phyloP scores from a whole-genome alignment of 176 grass and related monocot genomes.

The Raddia guianensis region DNA sequence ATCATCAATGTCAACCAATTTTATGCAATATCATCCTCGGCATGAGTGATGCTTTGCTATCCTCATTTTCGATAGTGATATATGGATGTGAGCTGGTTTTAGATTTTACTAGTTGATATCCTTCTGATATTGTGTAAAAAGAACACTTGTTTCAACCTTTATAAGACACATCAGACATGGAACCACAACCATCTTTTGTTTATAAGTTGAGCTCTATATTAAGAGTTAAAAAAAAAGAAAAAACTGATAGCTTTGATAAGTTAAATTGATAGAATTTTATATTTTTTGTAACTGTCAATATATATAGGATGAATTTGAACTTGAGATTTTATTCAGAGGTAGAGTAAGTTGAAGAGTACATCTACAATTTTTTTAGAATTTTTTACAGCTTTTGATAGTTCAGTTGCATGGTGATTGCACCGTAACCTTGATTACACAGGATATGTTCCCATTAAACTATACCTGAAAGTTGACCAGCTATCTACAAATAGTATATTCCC shows the following conservation, averaged over 20 bases:
- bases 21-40: not conserved
- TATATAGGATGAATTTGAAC: too few relatives aligned
- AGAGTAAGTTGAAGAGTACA: too few relatives aligned
- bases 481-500: not conserved
- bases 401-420: too few relatives aligned
- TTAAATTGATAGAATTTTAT: too few relatives aligned
- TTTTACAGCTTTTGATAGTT: too few relatives aligned
- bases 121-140: constrained; percentile 5
- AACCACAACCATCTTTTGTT: not conserved
- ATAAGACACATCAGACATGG: not conserved
- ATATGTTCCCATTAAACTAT: too few relatives aligned
- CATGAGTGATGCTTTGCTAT: constrained; percentile 1
- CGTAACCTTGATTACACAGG: too few relatives aligned
- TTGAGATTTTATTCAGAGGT: too few relatives aligned
- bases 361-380: too few relatives aligned
- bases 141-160: not conserved
- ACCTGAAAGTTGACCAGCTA: not conserved
- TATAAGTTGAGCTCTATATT: constrained; percentile 4
- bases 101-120: not conserved
- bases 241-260: too few relatives aligned
- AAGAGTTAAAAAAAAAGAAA: too few relatives aligned
- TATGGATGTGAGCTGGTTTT: not conserved
- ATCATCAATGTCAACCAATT: not conserved
- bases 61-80: constrained; percentile 20
- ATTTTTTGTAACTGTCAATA: too few relatives aligned